phyloP scores from a whole-genome alignment of 768 basidiomycete species.

The Tricholomella constricta region DNA sequence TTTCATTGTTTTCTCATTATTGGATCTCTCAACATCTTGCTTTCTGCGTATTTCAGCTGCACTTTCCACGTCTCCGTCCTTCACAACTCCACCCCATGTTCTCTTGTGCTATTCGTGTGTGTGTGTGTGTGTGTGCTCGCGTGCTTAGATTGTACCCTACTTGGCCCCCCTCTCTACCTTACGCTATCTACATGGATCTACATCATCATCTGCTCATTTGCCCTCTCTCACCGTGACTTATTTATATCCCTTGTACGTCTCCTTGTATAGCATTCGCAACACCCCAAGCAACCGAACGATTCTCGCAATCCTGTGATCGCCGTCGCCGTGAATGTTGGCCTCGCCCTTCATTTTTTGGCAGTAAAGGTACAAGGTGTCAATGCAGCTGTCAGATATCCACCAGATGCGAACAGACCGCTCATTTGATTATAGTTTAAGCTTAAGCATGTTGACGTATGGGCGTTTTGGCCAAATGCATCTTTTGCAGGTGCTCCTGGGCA shows the following conservation, averaged over 20 bases:
- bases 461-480: too few relatives aligned
- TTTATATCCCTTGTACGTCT: constrained; percentile 25
- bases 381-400: neutral
- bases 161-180: neutral
- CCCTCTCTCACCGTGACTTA: constrained; percentile 26
- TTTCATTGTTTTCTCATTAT: neutral
- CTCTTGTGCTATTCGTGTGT: neutral
- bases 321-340: too few relatives aligned
- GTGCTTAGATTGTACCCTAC: constrained; percentile 16
- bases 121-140: neutral
- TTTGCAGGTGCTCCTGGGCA: too few relatives aligned
- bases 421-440: neutral
- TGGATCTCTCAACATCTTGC: constrained; percentile 2
- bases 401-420: neutral
- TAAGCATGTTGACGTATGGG: too few relatives aligned
- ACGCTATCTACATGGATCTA: constrained; percentile 35
- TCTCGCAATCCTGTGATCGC: neutral
- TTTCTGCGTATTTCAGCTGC: constrained; percentile 3
- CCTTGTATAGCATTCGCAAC: constrained; percentile 18
- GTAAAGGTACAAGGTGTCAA: neutral
- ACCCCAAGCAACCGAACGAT: neutral
- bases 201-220: constrained; percentile 15
- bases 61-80: neutral
- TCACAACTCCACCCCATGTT: neutral
- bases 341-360: too few relatives aligned